Evolutionary conservation across 2,329 filamentous ascomycete genomes (phyloP).

Genomic region (Torrubiella hemipterigena): DNA sequence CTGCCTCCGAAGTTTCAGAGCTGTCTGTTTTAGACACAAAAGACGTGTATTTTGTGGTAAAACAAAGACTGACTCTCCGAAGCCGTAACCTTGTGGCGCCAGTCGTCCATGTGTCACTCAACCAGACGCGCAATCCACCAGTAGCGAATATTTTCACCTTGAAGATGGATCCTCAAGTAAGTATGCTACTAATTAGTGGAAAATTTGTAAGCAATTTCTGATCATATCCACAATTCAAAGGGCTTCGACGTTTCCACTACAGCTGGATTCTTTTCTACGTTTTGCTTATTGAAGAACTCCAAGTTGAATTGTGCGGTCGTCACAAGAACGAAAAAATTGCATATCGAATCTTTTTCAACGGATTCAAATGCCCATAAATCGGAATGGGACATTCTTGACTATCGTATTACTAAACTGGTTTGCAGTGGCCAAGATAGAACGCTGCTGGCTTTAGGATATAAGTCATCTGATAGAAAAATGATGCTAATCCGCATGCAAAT

Average conservation of each 20-base stretch:
- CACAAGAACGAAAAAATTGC: conserved; percentile 14
- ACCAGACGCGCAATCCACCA: conserved; percentile 1
- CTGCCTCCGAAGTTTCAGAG: conserved; percentile 11
- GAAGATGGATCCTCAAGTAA: conserved; percentile 10
- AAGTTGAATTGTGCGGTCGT: conserved; percentile 13
- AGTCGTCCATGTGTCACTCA: conserved; percentile 10
- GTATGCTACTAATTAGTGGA: no score
- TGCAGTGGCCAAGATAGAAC: conserved; percentile 10
- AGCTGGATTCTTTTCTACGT: conserved; percentile 16
- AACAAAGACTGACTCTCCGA: conserved; percentile 9
- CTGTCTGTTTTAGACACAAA: conserved; percentile 8
- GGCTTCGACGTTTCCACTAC: conserved; percentile 12
- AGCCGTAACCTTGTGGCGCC: conserved; percentile 12
- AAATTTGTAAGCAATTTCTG: not conserved
- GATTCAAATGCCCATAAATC: conserved; percentile 2
- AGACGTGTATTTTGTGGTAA: conserved; percentile 11
- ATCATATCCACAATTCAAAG: conserved; percentile 2
- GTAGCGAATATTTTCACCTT: conserved; percentile 5
- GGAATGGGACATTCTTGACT: conserved; percentile 13
- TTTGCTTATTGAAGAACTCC: conserved; percentile 12
- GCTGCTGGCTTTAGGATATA: conserved; percentile 14
- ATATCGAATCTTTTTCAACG: conserved; percentile 10
- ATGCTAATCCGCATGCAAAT: conserved; percentile 12
- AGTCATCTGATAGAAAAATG: conserved; percentile 10
- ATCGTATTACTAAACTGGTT: conserved; percentile 15